Base-by-base conservation (phyloP, 140 eudicot genomes). In the Erigeron philadelphicus region DNA sequence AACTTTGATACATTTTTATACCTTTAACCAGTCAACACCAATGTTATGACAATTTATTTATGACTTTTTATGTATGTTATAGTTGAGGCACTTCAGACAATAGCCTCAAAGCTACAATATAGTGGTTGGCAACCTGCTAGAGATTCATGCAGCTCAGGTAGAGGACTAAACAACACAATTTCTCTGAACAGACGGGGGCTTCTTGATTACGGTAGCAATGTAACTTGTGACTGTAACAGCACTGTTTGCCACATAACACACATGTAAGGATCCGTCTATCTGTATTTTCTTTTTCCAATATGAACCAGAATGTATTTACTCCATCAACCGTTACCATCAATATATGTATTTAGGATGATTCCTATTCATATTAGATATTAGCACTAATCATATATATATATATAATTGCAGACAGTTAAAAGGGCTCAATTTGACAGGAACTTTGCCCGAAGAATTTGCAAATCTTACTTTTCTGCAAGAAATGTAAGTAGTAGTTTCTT, bases 391-490 rank as follows among this genome's bases (percentile, higher is more conserved):
- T 49, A 11, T 38, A 38, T 49, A 11, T 38, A 38, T 62, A 40
- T 68, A 6, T 38, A 38, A 59, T 74, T 77, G 72, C 88, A 92
- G 98, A 61, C 80, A 59, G 73, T 25, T 92, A 72, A 86, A 74
- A 80, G 83, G 96, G 58, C 83, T 88, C 70, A 88, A 86, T 78
- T 75, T 92, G 78, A 66, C 88, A 4, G 98, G 98, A 78, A 70
- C 60, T 71, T 10, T 92, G 72, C 98, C 98, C 18, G 84, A 43
- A 75, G 96, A 84, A 66, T 83, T 92, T 76, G 82, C 66, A 9
- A 78, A 80, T 67, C 90, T 92, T 58, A 66, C 79, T 68, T 52
- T 44, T 62, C 88, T 92, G 55, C 73, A 43, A 74, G 90, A 80
- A 76, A n/a, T 92, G 98, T 92, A 80, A 84, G 93, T 74, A 1